phyloP scores from a whole-genome alignment of 371 early-diverging fungal genomes.

The Nematocida sp. region DNA sequence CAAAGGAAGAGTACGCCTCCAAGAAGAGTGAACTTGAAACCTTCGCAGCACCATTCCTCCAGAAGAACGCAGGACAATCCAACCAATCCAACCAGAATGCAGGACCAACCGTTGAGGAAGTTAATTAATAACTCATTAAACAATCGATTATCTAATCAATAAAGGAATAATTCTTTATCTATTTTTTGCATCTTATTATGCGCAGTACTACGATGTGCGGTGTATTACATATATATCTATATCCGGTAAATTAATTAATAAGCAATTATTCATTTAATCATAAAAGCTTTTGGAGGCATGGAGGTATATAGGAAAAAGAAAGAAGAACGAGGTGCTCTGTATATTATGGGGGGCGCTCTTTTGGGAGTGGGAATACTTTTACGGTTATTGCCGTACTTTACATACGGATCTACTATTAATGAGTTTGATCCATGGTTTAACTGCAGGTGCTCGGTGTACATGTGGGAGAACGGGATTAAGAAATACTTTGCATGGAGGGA shows the following conservation, averaged over 20 bases:
- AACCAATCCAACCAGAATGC: not conserved
- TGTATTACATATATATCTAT: too few relatives aligned
- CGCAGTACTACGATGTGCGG: too few relatives aligned
- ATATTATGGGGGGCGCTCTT: not conserved
- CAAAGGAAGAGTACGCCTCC: slow-evolving; percentile 32
- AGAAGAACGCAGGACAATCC: slow-evolving; percentile 1
- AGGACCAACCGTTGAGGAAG: slow-evolving; percentile 51
- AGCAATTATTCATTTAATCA: not conserved
- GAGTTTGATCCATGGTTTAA: slow-evolving; percentile 98
- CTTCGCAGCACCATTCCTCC: slow-evolving; percentile 24
- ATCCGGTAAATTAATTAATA: too few relatives aligned
- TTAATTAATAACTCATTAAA: slow-evolving; percentile 40
- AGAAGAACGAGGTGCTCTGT: not conserved
- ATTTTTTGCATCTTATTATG: too few relatives aligned
- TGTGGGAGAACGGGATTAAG: slow-evolving; percentile 85
- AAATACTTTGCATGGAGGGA: slow-evolving; percentile 98
- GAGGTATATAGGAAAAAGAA: not conserved
- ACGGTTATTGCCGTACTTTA: slow-evolving; percentile 85
- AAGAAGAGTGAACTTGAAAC: slow-evolving; percentile 51
- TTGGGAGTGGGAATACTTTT: slow-evolving; percentile 52
- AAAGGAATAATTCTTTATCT: too few relatives aligned
- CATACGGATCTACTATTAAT: slow-evolving; percentile 86
- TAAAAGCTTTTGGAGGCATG: not conserved
- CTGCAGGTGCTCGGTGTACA: slow-evolving; percentile 87
- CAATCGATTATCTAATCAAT: too few relatives aligned